Evolutionary conservation across 2,329 filamentous ascomycete species (phyloP).

Genomic region (Ceratocystis cacaofunesta): DNA sequence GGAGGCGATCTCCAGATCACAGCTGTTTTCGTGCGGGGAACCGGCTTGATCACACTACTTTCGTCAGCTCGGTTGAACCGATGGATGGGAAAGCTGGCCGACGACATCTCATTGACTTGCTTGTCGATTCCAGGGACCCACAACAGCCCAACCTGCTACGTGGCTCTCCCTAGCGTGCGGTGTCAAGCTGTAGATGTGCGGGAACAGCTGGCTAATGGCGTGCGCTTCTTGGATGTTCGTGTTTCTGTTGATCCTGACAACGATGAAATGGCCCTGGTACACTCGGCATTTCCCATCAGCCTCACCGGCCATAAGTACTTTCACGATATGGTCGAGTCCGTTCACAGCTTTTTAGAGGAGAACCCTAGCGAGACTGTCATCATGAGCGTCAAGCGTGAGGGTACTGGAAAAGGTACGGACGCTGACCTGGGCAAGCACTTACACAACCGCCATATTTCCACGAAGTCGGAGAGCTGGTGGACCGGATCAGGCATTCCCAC

Average conservation of each 20-base stretch:
- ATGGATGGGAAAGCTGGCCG: slow-evolving; percentile 70
- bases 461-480: slow-evolving; percentile 53
- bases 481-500: slow-evolving; percentile 61
- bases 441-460: slow-evolving; percentile 52
- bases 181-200: slow-evolving; percentile 70
- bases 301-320: slow-evolving; percentile 72
- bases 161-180: slow-evolving; percentile 77
- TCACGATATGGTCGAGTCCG: slow-evolving; percentile 51
- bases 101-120: slow-evolving; percentile 58
- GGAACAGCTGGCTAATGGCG: slow-evolving; percentile 73
- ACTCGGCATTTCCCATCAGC: slow-evolving; percentile 77
- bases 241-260: slow-evolving; percentile 42
- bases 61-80: slow-evolving; percentile 52
- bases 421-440: slow-evolving; percentile 62
- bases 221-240: slow-evolving; percentile 87
- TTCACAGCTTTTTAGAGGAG: slow-evolving; percentile 59
- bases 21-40: slow-evolving; percentile 45
- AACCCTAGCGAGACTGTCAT: slow-evolving; percentile 74
- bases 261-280: slow-evolving; percentile 66
- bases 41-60: slow-evolving; percentile 43
- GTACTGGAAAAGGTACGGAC: slow-evolving; percentile 65
- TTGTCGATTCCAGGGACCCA: slow-evolving; percentile 91
- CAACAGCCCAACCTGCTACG: slow-evolving; percentile 76
- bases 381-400: slow-evolving; percentile 82
- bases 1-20: slow-evolving; percentile 44